Evolutionary conservation across 2,329 filamentous ascomycete species (phyloP), one percentile per base, ranked within the genome.

Genomic region (Aspergillus piperis): DNA sequence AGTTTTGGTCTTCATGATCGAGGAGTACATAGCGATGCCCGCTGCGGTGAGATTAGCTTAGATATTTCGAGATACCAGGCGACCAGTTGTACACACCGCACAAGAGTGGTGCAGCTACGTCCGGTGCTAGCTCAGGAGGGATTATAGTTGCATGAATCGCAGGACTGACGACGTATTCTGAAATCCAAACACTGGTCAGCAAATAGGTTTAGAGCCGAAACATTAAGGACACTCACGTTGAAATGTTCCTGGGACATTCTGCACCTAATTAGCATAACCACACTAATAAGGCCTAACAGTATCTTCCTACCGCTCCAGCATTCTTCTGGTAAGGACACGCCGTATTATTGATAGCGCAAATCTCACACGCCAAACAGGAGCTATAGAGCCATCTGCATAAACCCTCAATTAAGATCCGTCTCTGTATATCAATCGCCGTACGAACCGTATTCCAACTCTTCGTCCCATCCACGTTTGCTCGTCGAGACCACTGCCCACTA

Each of bases 21-120:
- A 76, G 10, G 73, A 77, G 54, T 76, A 77, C 70, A 76, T 75
- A 0, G 75, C 72, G 49, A 77, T 73, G 5, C 75, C 75, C 32
- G 75, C 75, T 75, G 42, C 3, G 58, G 0, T 25, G 2, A 23
- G 36, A 5, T 32, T 39, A 32, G 53, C 6, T n/a, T 36, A 21
- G 23, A 10, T 8, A 21, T 8, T 1, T 25, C 48, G 8, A 17
- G 10, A 38, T 13, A n/a, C 2, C 10, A 27, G 41, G 5, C 6
- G 19, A 8, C 21, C 52, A 30, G 8, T 30, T 19, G 25, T n/a
- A 62, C 69, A 49, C 68, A 76, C 73, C 73, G 59, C 75, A 77
- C 50, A 77, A 59, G 41, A 77, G 66, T 48, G 75, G 75, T 11
- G 74, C 75, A 47, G 74, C 73, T 53, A 62, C 64, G 41, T 74